Evolutionary conservation across 805 yeast genomes (phyloP), one percentile per base, ranked within the genome.

Genomic region (Saturnispora sanitii): DNA sequence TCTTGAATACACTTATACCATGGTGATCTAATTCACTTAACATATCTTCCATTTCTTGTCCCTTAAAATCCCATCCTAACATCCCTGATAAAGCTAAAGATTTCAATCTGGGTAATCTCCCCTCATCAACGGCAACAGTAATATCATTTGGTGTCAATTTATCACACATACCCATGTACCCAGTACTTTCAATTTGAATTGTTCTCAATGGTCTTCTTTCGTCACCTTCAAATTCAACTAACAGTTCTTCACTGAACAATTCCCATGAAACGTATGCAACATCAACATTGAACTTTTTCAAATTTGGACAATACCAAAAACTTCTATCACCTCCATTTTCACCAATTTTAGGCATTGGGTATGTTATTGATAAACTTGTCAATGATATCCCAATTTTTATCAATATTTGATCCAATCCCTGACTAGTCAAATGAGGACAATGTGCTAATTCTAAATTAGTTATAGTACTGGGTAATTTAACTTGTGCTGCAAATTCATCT

Each of bases 81-180:
- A 79, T 78, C 15, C 81, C 73, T 18, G 92, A 79, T 33, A 87
- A 70, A 33, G 80, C 66, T 2, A 92, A 65, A 37, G 71, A 71
- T 45, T 70, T 68, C 54, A 92, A 65, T 30, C 65, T 48, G 0
- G 95, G 95, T 15, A 92, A 59, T 50, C 94, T 65, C 8, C 75
- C 79, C 45, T 88, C 96, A 54, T 75, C 70, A 17, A 88, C 62
- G 0, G 96, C 96, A 35, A 87, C 70, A 0, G 92, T 83, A 43
- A 92, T 65, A 57, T 90, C 96, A 50, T 85, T 82, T 0, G 97
- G 95, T 51, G 84, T 85, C 26, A 92, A 63, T 53, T 85, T 85
- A 19, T 79, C 73, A 2, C 86, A 72, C 43, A 88, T 84, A 2
- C 96, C 96, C 44, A 82, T 61, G 63, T 80, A 75, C 2, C 97